Conservation (phyloP, 2,329 filamentous ascomycete genomes). For the Neospermospora avenae region DNA sequence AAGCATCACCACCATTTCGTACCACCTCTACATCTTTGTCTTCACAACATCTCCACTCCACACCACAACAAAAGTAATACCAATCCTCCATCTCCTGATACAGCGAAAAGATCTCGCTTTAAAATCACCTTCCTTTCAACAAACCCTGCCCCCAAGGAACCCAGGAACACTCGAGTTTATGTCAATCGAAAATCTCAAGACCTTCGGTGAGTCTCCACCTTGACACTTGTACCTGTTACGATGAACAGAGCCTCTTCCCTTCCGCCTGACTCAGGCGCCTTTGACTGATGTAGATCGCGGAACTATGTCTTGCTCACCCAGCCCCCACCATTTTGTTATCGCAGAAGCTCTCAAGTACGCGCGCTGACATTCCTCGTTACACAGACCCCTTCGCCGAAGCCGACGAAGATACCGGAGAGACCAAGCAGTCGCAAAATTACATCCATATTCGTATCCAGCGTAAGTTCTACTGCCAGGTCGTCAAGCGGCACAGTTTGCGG, state of each 20-base stretch:
- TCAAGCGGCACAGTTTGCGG: slow-evolving; percentile 8
- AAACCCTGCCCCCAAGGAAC: slow-evolving; percentile 33
- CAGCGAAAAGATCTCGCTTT: slow-evolving; percentile 26
- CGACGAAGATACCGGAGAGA: slow-evolving; percentile 97
- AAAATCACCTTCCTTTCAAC: slow-evolving; percentile 18
- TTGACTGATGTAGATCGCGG: not conserved
- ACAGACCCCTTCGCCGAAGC: slow-evolving; percentile 99
- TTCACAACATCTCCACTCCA: slow-evolving; percentile 17
- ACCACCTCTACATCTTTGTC: not conserved
- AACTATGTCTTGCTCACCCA: not conserved
- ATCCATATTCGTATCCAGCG: slow-evolving; percentile 99
- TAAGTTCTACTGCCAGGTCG: slow-evolving; percentile 49
- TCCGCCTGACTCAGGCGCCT: not conserved
- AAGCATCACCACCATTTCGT: slow-evolving; percentile 6
- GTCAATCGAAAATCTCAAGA: slow-evolving; percentile 99
- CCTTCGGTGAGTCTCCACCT: slow-evolving; percentile 67
- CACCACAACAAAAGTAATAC: slow-evolving; percentile 3
- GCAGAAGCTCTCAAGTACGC: slow-evolving; percentile 4
- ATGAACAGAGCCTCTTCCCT: not conserved
- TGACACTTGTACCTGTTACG: not conserved
- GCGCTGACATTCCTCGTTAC: slow-evolving; percentile 23
- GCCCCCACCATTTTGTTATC: slow-evolving; percentile 14
- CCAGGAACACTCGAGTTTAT: slow-evolving; percentile 81
- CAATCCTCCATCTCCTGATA: slow-evolving; percentile 14
- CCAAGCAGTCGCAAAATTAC: slow-evolving; percentile 94